phyloP scores from a whole-genome alignment of 495 filamentous ascomycete genomes.

The Lineolata rhizophorae region DNA sequence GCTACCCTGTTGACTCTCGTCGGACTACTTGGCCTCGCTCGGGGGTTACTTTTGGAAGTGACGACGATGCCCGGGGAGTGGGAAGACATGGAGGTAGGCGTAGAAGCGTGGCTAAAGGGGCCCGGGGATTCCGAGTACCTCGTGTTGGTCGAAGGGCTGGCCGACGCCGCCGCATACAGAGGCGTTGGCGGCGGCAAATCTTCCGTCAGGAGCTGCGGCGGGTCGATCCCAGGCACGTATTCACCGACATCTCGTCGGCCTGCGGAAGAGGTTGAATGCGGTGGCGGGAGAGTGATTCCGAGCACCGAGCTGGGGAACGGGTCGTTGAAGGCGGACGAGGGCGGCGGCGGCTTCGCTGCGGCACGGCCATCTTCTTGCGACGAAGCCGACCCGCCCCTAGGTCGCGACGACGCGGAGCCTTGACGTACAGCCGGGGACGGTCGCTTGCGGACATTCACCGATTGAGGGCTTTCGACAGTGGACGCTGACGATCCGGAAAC shows the following conservation, averaged over 20 bases:
- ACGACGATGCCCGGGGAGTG: slow-evolving; percentile 65
- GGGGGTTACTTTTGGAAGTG: slow-evolving; percentile 37
- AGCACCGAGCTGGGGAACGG: slow-evolving; percentile 14
- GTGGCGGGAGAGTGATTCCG: slow-evolving; percentile 17
- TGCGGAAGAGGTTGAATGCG: no score
- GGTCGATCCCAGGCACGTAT: no score
- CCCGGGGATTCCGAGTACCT: slow-evolving; percentile 83
- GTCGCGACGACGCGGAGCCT: slow-evolving; percentile 10
- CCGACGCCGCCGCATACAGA: slow-evolving; percentile 13
- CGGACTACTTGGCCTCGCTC: no score
- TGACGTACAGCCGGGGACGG: slow-evolving; percentile 14
- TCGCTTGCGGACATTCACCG: no score
- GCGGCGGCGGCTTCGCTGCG: no score
- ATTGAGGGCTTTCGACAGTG: slow-evolving; percentile 16
- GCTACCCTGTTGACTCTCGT: no score
- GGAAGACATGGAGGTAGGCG: slow-evolving; percentile 91
- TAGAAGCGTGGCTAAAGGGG: slow-evolving; percentile 75
- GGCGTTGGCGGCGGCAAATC: slow-evolving; percentile 12
- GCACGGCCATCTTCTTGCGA: slow-evolving; percentile 8
- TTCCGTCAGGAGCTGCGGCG: no score
- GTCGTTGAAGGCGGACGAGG: slow-evolving; percentile 8
- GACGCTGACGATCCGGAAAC: slow-evolving; percentile 19
- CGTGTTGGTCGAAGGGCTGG: slow-evolving; percentile 53
- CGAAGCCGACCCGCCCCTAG: slow-evolving; percentile 6
- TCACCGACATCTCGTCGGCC: no score